Percentiles rank a stretch among this genome's conserved stretches.
Conservation (phyloP, 2,329 filamentous ascomycete genomes). For the Ophiobolus disseminans region DNA sequence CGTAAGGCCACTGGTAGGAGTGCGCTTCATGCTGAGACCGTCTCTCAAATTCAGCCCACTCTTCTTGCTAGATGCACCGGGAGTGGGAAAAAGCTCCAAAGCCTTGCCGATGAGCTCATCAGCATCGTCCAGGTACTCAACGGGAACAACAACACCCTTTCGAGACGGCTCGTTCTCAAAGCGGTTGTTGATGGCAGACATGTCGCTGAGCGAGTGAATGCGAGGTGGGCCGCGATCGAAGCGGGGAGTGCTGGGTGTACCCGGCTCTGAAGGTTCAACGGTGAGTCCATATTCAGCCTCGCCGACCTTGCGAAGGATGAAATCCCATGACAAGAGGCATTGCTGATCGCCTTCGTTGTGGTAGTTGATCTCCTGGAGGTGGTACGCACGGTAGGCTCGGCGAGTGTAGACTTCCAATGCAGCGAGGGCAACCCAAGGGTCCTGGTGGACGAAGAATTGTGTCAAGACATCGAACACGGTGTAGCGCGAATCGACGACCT, state of each 20-base stretch:
- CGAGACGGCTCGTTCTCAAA: slow-evolving; percentile 76
- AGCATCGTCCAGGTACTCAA: slow-evolving; percentile 90
- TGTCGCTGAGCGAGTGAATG: slow-evolving; percentile 93
- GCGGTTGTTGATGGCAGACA: slow-evolving; percentile 83
- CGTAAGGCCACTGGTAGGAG: slow-evolving; percentile 51
- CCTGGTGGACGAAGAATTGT: slow-evolving; percentile 92
- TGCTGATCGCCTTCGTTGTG: slow-evolving; percentile 77
- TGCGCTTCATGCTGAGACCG: slow-evolving; percentile 69
- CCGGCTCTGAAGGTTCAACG: slow-evolving; percentile 79
- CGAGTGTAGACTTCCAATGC: slow-evolving; percentile 96
- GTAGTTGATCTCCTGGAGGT: slow-evolving; percentile 88
- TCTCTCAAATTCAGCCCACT: slow-evolving; percentile 51
- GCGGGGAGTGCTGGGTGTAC: slow-evolving; percentile 71
- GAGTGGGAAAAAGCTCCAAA: slow-evolving; percentile 78
- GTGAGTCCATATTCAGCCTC: slow-evolving; percentile 88
- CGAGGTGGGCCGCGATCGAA: slow-evolving; percentile 69
- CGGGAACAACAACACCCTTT: slow-evolving; percentile 93
- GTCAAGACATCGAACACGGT: slow-evolving; percentile 97
- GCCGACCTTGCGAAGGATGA: slow-evolving; percentile 90
- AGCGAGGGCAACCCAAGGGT: slow-evolving; percentile 92
- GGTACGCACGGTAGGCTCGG: slow-evolving; percentile 95
- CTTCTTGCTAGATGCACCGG: slow-evolving; percentile 63
- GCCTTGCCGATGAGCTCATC: slow-evolving; percentile 87
- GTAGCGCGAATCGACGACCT: slow-evolving; percentile 98
- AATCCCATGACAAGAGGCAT: slow-evolving; percentile 92